Evolutionary conservation across 2,329 filamentous ascomycete genomes (phyloP).

Genomic region (Fusarium pilosicola): DNA sequence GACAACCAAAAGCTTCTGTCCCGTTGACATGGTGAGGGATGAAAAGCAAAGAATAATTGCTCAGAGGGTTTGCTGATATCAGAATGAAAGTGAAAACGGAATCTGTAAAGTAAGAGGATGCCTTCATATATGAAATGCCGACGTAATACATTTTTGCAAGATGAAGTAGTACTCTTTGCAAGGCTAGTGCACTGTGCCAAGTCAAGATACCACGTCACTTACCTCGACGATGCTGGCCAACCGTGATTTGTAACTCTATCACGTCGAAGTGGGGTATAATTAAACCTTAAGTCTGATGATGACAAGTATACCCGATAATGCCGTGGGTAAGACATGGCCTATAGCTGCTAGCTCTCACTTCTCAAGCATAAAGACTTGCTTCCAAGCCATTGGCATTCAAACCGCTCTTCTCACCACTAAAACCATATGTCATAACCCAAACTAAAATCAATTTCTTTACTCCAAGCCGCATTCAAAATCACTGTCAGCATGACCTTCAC

Average conservation of each 20-base stretch:
- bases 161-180: not conserved
- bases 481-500: not conserved
- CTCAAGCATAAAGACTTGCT: not conserved
- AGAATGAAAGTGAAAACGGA: not conserved
- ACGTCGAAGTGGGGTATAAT: not conserved
- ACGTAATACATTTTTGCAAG: not conserved
- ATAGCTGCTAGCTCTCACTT: not conserved
- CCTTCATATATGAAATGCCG: not conserved
- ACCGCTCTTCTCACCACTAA: not conserved
- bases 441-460: not conserved
- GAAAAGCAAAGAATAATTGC: rapidly evolving
- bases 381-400: not conserved
- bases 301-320: not conserved
- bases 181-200: not conserved
- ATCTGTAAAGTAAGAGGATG: not conserved
- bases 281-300: not conserved
- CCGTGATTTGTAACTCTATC: not conserved
- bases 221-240: not conserved
- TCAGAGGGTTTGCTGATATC: not conserved
- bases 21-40: not conserved
- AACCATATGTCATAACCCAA: too few relatives aligned
- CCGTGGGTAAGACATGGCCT: not conserved
- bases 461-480: not conserved
- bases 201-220: not conserved
- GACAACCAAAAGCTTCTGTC: not conserved